A percentile compares a stretch with the other conserved stretches of the same genome.
Evolutionary conservation across 2,329 filamentous ascomycete genomes (phyloP).

Genomic region (Pleoardoris graminearum): DNA sequence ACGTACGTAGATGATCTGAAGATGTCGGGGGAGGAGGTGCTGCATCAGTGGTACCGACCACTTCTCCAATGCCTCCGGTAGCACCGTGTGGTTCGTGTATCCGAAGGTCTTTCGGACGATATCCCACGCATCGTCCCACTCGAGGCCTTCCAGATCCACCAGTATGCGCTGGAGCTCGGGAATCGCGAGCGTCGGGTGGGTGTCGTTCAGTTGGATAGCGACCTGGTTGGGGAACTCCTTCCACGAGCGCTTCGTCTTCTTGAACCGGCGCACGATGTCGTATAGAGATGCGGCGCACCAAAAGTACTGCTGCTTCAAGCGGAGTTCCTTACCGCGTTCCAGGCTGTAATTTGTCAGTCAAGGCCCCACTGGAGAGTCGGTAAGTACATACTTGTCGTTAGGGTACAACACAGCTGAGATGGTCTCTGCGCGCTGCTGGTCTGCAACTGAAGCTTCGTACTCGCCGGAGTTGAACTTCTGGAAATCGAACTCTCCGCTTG

Average conservation of each 20-base stretch:
- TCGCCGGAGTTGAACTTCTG: slow-evolving; percentile 99
- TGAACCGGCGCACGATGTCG: slow-evolving; percentile 96
- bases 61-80: slow-evolving; percentile 96
- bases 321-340: slow-evolving; percentile 93
- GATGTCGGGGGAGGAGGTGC: slow-evolving; percentile 87
- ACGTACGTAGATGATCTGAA: slow-evolving; percentile 58
- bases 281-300: slow-evolving; percentile 97
- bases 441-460: slow-evolving; percentile 96
- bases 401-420: slow-evolving; percentile 97
- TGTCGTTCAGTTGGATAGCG: slow-evolving; percentile 97
- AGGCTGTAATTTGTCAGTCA: slow-evolving; percentile 51
- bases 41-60: slow-evolving; percentile 95
- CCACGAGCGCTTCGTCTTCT: slow-evolving; percentile 93
- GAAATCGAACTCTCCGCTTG: slow-evolving; percentile 97
- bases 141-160: slow-evolving; percentile 83
- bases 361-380: not conserved
- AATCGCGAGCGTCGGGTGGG: slow-evolving; percentile 93
- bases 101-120: slow-evolving; percentile 70
- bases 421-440: slow-evolving; percentile 97
- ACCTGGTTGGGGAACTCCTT: slow-evolving; percentile 90
- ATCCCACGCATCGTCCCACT: slow-evolving; percentile 90
- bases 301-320: slow-evolving; percentile 99
- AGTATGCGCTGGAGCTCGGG: slow-evolving; percentile 94
- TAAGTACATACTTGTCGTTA: slow-evolving; percentile 73
- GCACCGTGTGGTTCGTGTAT: slow-evolving; percentile 98